phyloP scores from a whole-genome alignment of 768 basidiomycete species.

The Clitopilus hobsonii region DNA sequence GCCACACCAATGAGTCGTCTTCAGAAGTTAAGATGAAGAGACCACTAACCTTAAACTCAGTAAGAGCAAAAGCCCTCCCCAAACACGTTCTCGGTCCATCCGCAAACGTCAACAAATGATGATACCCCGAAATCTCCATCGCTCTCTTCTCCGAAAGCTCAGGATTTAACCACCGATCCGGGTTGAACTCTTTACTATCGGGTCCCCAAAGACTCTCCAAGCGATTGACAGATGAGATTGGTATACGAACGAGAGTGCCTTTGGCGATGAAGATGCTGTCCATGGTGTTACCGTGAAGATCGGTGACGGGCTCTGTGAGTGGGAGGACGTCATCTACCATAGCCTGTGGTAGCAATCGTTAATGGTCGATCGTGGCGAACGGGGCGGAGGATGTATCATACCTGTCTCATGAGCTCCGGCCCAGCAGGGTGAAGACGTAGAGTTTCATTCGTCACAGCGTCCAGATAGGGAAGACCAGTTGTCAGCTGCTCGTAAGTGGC shows the following conservation, averaged over 20 bases:
- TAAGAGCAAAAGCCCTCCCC: constrained; percentile 27
- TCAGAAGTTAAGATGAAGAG: too few relatives aligned
- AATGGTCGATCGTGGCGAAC: background rate
- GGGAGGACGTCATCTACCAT: constrained; percentile 28
- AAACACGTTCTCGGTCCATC: constrained; percentile 32
- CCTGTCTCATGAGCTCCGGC: constrained; percentile 18
- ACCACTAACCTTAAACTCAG: constrained; percentile 30
- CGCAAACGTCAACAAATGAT: constrained; percentile 31
- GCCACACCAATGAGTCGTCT: background rate
- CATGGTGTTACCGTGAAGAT: constrained; percentile 16
- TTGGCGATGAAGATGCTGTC: constrained; percentile 22
- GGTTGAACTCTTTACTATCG: constrained; percentile 31
- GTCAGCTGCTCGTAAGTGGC: constrained; percentile 8
- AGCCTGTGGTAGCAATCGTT: constrained; percentile 18
- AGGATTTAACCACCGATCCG: constrained; percentile 28
- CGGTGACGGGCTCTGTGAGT: constrained; percentile 20
- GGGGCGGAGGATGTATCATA: background rate
- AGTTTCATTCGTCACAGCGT: constrained; percentile 26
- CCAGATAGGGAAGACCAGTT: constrained; percentile 24
- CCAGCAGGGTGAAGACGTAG: constrained; percentile 28
- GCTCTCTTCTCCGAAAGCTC: constrained; percentile 16
- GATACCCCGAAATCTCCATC: constrained; percentile 24
- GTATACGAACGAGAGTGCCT: constrained; percentile 25
- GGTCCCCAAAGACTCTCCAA: constrained; percentile 33
- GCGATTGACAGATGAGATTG: constrained; percentile 28